These are phyloP conservation scores for Gnetum montanum DNA, from an alignment of 75 land plant genomes.

Conservation along the genomic window DNA sequence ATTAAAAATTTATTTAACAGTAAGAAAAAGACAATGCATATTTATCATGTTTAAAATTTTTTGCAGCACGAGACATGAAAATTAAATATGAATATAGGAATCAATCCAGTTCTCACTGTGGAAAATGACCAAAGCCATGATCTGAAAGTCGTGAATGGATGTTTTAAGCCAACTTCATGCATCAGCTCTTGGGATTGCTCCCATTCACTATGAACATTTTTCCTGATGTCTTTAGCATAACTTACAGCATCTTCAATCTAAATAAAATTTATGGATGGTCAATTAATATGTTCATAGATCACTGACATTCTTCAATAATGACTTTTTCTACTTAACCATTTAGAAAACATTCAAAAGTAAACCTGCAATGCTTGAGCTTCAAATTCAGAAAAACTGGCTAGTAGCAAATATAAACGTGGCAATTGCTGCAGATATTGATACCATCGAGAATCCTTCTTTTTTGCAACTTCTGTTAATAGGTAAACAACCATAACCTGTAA, in stretches of 20 bases:
- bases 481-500: conserved; percentile 52
- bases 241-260: conserved; percentile 83
- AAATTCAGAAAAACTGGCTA: conserved; percentile 37
- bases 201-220: conserved; percentile 47
- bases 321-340: neutral
- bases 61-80: neutral
- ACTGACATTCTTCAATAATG: neutral
- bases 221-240: conserved; percentile 34
- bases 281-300: neutral
- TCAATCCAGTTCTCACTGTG: conserved; percentile 88
- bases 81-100: neutral
- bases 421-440: conserved; percentile 52
- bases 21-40: no score
- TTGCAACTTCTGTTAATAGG: conserved; percentile 59
- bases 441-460: conserved; percentile 55
- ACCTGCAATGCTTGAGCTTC: conserved; percentile 76
- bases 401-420: conserved; percentile 53
- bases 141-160: conserved; percentile 42
- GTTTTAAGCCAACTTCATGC: conserved; percentile 37
- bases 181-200: conserved; percentile 33
- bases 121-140: conserved; percentile 95
- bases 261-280: no score
- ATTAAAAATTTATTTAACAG: neutral
- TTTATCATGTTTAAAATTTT: no score
- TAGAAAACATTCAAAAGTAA: conserved; percentile 1